Base-by-base conservation (phyloP, 371 early-diverging fungal genomes). In the Zancudomyces culisetae region DNA sequence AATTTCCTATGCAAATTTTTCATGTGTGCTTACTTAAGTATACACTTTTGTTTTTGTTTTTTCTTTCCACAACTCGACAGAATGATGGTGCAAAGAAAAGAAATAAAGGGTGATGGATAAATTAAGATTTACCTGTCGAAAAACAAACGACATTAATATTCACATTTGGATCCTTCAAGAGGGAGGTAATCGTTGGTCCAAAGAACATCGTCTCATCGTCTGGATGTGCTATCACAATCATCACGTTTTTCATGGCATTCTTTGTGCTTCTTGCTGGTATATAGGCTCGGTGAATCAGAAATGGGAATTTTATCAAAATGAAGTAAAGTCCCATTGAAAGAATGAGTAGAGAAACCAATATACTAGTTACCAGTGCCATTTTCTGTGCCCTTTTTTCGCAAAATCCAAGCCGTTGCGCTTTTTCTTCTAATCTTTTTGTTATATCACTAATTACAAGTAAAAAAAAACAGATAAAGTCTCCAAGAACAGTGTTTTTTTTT, bases 131-230 rank as follows among this genome's bases (percentile, higher is more conserved):
- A 77, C 90, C 91, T 49, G 75, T 81, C 1, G 93, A 89, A 54
- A 95, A 64, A 61, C 93, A 96, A 29, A 93, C 68, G 1, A 88
- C 69, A 42, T 73, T 73, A 18, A 90, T 63, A 6, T 71, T 69
- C 6, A 59, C 57, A 52, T 55, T 47, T 10, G 29, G 48, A 12
- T 66, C 58, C 53, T 69, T 68, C n/a, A 63, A 56, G 59, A 89
- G 63, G 35, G 64, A 62, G 22, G 73, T 59, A 3, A 92, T 56
- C 12, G 88, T 80, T 0, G 98, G 98, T 12, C 85, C 80, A 74
- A 99, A 99, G 66, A 99, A 99, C 95, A 98, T 92, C 68, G 89
- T 90, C 63, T 99, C 99, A 70, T 99, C 99, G 70, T 99, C 99
- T 1, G 98, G 98, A 70, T 99, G 99, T 22, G 99, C 98, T 19